A percentile compares a stretch with the other conserved stretches of the same genome.
Evolutionary conservation across 2,329 filamentous ascomycete species (phyloP).

Genomic region (Diaporthe destruens): DNA sequence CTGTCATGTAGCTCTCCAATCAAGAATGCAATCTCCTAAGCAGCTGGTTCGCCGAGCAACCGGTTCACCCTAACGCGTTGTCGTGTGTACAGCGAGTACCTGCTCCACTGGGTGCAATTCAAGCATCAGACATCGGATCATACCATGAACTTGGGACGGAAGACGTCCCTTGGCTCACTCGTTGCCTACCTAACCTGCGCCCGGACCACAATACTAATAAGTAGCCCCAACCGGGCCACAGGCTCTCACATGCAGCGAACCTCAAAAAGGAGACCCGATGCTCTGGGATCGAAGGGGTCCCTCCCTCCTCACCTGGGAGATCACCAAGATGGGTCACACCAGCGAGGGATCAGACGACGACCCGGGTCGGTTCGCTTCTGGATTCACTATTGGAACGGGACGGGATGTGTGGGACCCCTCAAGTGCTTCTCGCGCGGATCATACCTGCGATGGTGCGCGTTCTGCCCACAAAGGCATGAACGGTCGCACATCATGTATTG

Average conservation of each 20-base stretch:
- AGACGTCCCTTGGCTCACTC: constrained; percentile 21
- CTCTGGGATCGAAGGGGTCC: constrained; percentile 24
- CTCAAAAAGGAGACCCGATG: constrained; percentile 1
- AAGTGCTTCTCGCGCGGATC: not conserved
- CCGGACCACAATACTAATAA: constrained; percentile 1
- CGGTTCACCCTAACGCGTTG: not conserved
- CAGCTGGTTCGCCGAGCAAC: constrained; percentile 9
- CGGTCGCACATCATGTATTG: constrained; percentile 40
- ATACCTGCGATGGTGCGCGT: constrained; percentile 1
- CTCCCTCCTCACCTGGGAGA: not conserved
- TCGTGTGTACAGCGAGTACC: not conserved
- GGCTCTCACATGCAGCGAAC: not conserved
- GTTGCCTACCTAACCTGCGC: not conserved
- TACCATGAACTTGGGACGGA: constrained; percentile 8
- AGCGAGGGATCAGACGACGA: constrained; percentile 18
- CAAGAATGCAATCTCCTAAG: not conserved
- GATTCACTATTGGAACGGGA: not conserved
- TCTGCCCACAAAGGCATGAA: constrained; percentile 21
- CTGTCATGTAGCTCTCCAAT: not conserved
- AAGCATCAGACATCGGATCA: constrained; percentile 11
- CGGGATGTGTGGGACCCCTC: not conserved
- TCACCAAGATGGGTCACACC: constrained; percentile 25
- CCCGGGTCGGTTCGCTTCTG: constrained; percentile 21
- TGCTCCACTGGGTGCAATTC: not conserved
- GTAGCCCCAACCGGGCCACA: not conserved